Percentiles rank a stretch among this genome's conserved stretches.
phyloP scores from a whole-genome alignment of 75 land plant genomes.

The Sequoia sempervirens region DNA sequence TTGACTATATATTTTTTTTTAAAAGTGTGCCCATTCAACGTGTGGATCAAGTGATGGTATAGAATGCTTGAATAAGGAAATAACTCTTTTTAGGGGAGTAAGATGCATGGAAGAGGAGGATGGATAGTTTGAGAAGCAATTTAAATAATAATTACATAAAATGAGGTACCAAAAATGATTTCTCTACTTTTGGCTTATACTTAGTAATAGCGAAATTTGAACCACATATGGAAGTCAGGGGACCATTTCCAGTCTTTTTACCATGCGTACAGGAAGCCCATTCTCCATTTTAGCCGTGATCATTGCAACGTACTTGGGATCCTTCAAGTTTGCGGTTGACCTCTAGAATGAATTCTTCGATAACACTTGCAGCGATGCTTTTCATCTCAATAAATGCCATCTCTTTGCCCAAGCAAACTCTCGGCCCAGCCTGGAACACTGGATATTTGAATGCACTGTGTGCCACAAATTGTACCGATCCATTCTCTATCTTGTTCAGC shows the following conservation, averaged over 20 bases:
- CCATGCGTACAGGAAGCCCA: neutral
- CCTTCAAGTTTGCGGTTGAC: neutral
- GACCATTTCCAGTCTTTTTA: neutral
- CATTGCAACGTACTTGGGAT: neutral
- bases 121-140: no score
- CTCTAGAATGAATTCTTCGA: conserved; percentile 13
- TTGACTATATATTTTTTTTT: no score
- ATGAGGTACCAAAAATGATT: no score
- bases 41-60: no score
- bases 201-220: no score
- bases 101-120: no score
- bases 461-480: neutral
- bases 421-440: conserved; percentile 31
- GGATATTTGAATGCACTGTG: conserved; percentile 20
- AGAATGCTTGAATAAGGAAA: no score
- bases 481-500: conserved; percentile 14
- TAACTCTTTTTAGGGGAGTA: no score
- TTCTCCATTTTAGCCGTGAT: neutral
- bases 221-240: no score
- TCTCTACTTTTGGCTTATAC: no score
- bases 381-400: conserved; percentile 35
- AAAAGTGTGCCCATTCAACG: no score
- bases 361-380: conserved; percentile 18
- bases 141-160: no score
- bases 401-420: conserved; percentile 35